Base-by-base conservation (phyloP, 106 monocot species). In the Dioscorea dumetorum region DNA sequence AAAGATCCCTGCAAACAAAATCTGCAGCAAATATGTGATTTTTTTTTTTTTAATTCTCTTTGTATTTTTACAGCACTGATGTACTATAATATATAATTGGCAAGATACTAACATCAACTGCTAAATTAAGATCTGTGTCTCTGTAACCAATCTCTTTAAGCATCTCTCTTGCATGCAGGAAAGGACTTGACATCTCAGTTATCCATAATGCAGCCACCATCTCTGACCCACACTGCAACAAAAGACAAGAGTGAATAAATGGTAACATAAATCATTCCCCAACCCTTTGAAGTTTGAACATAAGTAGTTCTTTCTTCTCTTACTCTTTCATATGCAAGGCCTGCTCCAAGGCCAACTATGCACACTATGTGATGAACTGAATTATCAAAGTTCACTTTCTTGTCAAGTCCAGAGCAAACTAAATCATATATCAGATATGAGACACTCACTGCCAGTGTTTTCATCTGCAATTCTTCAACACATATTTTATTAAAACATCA, bases 151-250 rank as follows among this genome's bases (percentile, higher is more conserved):
- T 66, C 67, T 86, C 90, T 57, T 86, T 90, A n/a, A 90, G 74
- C 4, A 86, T 32, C 75, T 90, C 86, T 24, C 90, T 80, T 67
- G 66, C 48, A 68, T 90, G 90, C 24, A 86, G 72, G 70, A 90
- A 78, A 48, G 90, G 90, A 63, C 80, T 90, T 4, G 90, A 90
- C 31, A 86, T 71, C 77, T 90, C 90, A 8, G 86, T 86, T 22
- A 86, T 48, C 77, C 80, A 81, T 53, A 86, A 13, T 9, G 78
- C 22, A 3, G 90, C 86, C 31, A 79, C 86, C 90, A 76, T 75
- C 58, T 86, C 86, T 17, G 90, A 72, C 5, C 90, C 90, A 50
- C 86, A 77, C 85, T 85, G 79, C 59, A 24, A 16, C 17, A 28
- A 28, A 28, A 28, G 28, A 28, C 31, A 17, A 12, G 24, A 53